These are phyloP conservation scores for Solioccasus polychromus DNA, from an alignment of 768 basidiomycete genomes.

Conservation along the genomic window DNA sequence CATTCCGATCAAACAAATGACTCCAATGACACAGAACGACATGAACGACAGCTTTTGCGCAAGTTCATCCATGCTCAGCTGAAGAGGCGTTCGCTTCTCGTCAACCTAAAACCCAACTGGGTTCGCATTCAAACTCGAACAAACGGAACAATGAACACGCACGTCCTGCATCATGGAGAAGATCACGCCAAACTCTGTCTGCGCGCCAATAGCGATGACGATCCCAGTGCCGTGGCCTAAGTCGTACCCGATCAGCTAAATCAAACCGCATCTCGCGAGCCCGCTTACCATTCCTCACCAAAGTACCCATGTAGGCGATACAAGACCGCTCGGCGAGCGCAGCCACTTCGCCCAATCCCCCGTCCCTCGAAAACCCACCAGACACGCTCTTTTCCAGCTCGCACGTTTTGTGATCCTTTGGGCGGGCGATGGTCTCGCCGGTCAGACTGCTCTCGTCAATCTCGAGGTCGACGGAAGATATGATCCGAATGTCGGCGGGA, in stretches of 20 bases:
- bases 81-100: constrained; percentile 89
- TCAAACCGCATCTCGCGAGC: neutral
- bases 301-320: constrained; percentile 93
- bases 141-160: constrained; percentile 15
- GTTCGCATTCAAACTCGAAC: neutral
- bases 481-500: constrained; percentile 87
- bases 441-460: constrained; percentile 95
- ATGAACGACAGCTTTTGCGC: constrained; percentile 87
- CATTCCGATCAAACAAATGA: constrained; percentile 90
- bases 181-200: constrained; percentile 94
- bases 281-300: constrained; percentile 78
- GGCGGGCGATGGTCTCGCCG: constrained; percentile 82
- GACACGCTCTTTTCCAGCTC: constrained; percentile 34
- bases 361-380: constrained; percentile 17
- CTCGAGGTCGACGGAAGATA: constrained; percentile 81
- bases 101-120: constrained; percentile 53
- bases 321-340: constrained; percentile 83
- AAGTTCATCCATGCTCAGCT: constrained; percentile 94
- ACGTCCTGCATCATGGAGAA: constrained; percentile 99
- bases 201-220: constrained; percentile 80
- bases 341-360: constrained; percentile 39
- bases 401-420: constrained; percentile 62
- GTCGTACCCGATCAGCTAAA: neutral
- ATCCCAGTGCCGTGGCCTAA: constrained; percentile 82
- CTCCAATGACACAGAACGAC: constrained; percentile 91